phyloP scores from a whole-genome alignment of 345 rosid species.

The Carallia brachiata region DNA sequence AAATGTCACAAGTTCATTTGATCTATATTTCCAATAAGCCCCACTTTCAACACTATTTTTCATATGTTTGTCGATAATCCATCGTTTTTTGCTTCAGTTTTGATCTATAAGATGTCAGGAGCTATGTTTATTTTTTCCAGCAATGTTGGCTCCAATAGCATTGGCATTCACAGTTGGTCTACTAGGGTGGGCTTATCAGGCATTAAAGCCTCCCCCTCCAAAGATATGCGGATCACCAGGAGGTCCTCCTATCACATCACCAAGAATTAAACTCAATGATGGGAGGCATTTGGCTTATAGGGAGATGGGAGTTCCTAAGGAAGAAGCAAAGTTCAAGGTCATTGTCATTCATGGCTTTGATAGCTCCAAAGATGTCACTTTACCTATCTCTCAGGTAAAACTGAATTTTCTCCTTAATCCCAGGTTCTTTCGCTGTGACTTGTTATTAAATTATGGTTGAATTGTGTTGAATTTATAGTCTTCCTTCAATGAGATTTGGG shows the following conservation, averaged over 20 bases:
- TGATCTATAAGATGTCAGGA: too few species aligned
- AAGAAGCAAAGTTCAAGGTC: slow-evolving; percentile 52
- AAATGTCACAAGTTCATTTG: too few species aligned
- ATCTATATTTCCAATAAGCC: too few species aligned
- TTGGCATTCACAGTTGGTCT: slow-evolving; percentile 52
- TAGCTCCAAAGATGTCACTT: slow-evolving; percentile 54
- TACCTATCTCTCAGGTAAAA: slow-evolving; percentile 55
- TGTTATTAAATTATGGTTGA: too few species aligned
- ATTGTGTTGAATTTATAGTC: too few species aligned
- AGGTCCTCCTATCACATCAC: slow-evolving; percentile 72
- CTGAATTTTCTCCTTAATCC: slow-evolving; percentile 13
- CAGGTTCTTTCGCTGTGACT: background rate
- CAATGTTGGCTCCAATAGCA: slow-evolving; percentile 45
- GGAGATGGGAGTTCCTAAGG: slow-evolving; percentile 65
- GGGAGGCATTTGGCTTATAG: slow-evolving; percentile 82
- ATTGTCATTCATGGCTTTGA: slow-evolving; percentile 65
- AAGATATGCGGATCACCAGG: slow-evolving; percentile 61
- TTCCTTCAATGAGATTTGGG: too few species aligned
- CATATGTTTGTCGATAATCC: too few species aligned
- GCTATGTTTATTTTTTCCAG: slow-evolving; percentile 22
- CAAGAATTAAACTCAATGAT: slow-evolving; percentile 65
- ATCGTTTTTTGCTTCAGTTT: too few species aligned
- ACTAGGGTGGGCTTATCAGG: slow-evolving; percentile 49
- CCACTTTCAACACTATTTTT: too few species aligned
- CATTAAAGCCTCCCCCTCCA: slow-evolving; percentile 67